Base-by-base conservation (phyloP, 768 basidiomycete genomes). In the Galerina sulciceps region DNA sequence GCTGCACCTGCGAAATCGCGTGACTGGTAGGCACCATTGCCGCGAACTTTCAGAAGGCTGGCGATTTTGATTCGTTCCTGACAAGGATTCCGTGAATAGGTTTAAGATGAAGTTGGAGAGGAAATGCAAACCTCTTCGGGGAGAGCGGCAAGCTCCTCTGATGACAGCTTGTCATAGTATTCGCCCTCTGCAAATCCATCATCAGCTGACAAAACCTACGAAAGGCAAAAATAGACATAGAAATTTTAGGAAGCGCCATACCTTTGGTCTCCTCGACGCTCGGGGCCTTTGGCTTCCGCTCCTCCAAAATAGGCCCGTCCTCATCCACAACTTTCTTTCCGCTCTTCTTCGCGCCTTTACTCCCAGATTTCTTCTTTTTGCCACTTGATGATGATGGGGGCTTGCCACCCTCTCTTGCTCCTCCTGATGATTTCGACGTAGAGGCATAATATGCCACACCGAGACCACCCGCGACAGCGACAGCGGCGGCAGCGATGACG, bases 301-400 rank as follows among this genome's bases (percentile, higher is more conserved):
- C 93, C 79, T 96, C 93, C 47, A 96, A 73, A 41, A 96, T 78
- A 38, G 94, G 94, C 0, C 89, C 85, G 68, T 84, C 87, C 11
- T 69, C 74, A 0, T 80, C 64, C 75, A 83, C 55, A 31, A 13
- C 36, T 26, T 60, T 60, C 71, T 78, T 78, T 42, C 68, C 65
- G 57, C 70, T 63, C 69, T 84, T 86, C 52, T 63, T 63, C 11
- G 57, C 59, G 54, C 71, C 65, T 66, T 82, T 85, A 69, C 65
- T 62, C 17, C 65, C 61, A 66, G 72, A 71, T 60, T 75, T 74
- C 67, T 77, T 86, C 69, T 78, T 76, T 65, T 75, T 78, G 59
- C 69, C 76, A 67, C 82, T 84, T 45, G 67, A 63, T 15, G 26
- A 31, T 31, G 26, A 31, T 31, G 26, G 8, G 8, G 53, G 26